Percentiles rank a stretch among this genome's conserved stretches.
These are phyloP conservation scores for Paramyrothecium sp. DNA, from an alignment of 2,329 filamentous ascomycete genomes.

Conservation along the genomic window DNA sequence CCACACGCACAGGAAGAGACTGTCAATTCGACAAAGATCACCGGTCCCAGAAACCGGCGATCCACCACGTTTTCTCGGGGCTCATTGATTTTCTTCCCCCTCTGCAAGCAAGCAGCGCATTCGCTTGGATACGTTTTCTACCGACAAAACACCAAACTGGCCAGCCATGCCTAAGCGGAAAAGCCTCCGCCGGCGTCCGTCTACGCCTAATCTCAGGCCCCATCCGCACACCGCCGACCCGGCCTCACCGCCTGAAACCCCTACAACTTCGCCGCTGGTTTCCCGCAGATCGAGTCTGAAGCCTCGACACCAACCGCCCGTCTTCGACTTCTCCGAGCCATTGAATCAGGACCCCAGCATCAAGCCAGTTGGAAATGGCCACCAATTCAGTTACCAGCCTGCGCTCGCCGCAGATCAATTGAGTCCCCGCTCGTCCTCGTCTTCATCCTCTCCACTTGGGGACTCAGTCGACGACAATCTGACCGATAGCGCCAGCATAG, in stretches of 20 bases:
- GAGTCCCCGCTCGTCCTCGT: slow-evolving; percentile 33
- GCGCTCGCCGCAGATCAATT: slow-evolving; percentile 30
- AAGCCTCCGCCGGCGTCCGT: slow-evolving; percentile 32
- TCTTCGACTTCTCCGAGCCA: slow-evolving; percentile 27
- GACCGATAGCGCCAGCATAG: slow-evolving; percentile 24
- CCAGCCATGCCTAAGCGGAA: slow-evolving; percentile 28
- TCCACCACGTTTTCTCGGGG: background rate
- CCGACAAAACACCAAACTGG: no score
- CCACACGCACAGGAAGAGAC: background rate
- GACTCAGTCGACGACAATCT: slow-evolving; percentile 24
- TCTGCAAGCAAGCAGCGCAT: background rate
- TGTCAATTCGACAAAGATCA: background rate
- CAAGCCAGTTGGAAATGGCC: slow-evolving; percentile 38
- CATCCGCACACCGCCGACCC: slow-evolving; percentile 32
- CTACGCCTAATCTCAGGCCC: slow-evolving; percentile 40
- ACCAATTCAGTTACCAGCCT: slow-evolving; percentile 40
- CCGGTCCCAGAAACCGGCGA: background rate
- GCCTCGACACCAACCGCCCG: slow-evolving; percentile 28
- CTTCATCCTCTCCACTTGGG: slow-evolving; percentile 20
- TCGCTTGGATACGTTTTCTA: no score
- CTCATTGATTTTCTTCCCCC: background rate
- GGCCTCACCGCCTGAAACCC: slow-evolving; percentile 47
- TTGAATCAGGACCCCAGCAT: slow-evolving; percentile 37
- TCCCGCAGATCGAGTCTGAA: slow-evolving; percentile 29
- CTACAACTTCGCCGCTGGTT: slow-evolving; percentile 35